Conservation (phyloP, 2,329 filamentous ascomycete species). For the Alternaria solani region DNA sequence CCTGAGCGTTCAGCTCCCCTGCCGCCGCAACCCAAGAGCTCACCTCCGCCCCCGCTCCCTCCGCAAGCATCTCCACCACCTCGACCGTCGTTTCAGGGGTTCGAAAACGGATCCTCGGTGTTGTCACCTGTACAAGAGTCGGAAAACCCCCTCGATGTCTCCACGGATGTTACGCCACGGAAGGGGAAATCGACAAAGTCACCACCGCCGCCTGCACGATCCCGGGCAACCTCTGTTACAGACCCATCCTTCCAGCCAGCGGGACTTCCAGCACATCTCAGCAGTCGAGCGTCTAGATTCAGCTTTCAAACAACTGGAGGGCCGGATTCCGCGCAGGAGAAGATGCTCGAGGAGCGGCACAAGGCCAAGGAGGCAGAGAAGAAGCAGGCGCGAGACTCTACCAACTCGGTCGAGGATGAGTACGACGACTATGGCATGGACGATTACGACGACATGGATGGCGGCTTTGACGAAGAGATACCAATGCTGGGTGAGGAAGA, state of each 20-base stretch:
- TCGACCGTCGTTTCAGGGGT: slow-evolving; percentile 27
- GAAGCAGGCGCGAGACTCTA: slow-evolving; percentile 47
- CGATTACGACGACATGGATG: slow-evolving; percentile 61
- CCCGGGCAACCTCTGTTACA: slow-evolving; percentile 48
- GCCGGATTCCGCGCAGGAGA: slow-evolving; percentile 70
- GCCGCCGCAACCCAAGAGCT: slow-evolving; percentile 27
- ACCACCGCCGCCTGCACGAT: slow-evolving; percentile 45
- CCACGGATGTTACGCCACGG: slow-evolving; percentile 38
- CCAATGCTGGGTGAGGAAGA: slow-evolving; percentile 60
- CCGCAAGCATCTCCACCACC: slow-evolving; percentile 17
- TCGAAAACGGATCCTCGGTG: slow-evolving; percentile 34
- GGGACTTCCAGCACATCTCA: slow-evolving; percentile 54
- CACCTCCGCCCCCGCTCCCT: slow-evolving; percentile 15
- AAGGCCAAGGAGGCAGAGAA: slow-evolving; percentile 71
- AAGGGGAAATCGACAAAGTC: slow-evolving; percentile 48
- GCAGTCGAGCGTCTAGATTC: slow-evolving; percentile 78
- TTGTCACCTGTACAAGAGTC: slow-evolving; percentile 48
- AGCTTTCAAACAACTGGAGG: slow-evolving; percentile 83
- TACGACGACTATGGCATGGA: slow-evolving; percentile 52
- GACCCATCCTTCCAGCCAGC: slow-evolving; percentile 48
- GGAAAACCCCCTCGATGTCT: slow-evolving; percentile 33
- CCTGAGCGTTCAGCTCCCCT: slow-evolving; percentile 29
- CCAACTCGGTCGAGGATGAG: slow-evolving; percentile 46
- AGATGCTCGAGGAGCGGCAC: slow-evolving; percentile 76
- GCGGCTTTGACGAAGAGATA: slow-evolving; percentile 72